Evolutionary conservation across 1,284 basidiomycete genomes (phyloP), one percentile per base, ranked within the genome.

Genomic region (Fomitopsis palustris): DNA sequence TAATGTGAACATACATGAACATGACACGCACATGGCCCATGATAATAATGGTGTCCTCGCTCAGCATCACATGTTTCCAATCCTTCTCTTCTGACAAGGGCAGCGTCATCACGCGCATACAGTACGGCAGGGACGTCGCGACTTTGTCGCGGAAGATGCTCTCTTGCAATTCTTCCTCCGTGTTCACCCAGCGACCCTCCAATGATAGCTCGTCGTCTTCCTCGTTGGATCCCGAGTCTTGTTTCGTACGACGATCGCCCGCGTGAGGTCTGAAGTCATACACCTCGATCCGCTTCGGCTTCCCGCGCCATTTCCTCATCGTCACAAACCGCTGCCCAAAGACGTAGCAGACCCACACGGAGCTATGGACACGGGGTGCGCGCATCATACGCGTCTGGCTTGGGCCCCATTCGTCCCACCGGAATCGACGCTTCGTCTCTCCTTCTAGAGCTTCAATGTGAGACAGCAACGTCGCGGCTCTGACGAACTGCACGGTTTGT

Each of bases 281-380:
- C 37, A 69, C 61, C 39, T 65, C 53, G 41, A 70, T 53, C 39
- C 53, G 58, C 43, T 62, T 56, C 42, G 37, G 56, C 57, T 10
- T 64, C 56, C 59, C 62, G n/a, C 53, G 33, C 45, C 61, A 54
- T 58, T 23, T 52, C 19, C 49, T 67, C 54, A 63, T 67, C 55
- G 62, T 74, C 61, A 73, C 77, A 58, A 75, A 84, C 58, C 75
- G 76, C 45, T 76, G 77, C 16, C 85, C 85, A 65, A 77, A 79
- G 27, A 85, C 79, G 64, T 82, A 84, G 72, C 86, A 88, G 7
- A 83, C 81, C 83, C 83, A 88, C 19, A 75, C 68, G 17, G 69
- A 58, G 37, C 78, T 79, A 47, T 75, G 75, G 31, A 65, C 64
- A 12, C 66, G 65, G 31, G 64, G 65, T 9, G 71, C 69, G 10